Conservation (phyloP, 73 alveolate species). For the Paramecium sexaurelia region DNA sequence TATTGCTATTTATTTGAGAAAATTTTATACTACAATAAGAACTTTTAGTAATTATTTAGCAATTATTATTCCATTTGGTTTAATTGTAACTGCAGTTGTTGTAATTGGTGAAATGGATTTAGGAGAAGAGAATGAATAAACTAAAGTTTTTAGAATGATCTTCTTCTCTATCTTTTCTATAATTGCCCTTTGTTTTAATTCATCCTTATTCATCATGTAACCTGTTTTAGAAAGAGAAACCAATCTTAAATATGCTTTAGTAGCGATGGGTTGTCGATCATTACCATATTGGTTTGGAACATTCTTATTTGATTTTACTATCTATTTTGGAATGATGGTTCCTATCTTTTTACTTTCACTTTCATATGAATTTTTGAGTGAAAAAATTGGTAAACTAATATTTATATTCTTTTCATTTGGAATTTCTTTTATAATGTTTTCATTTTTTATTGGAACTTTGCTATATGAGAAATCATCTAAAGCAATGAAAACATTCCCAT, state of each 20-base stretch:
- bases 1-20: slow-evolving; percentile 45
- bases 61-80: slow-evolving; percentile 28
- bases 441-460: not conserved
- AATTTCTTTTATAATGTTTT: not conserved
- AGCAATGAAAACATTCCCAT: slow-evolving; percentile 60
- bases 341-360: not conserved
- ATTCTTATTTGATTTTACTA: slow-evolving; percentile 36
- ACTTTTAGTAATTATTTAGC: slow-evolving; percentile 48
- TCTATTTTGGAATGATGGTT: slow-evolving; percentile 11
- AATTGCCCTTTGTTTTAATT: slow-evolving; percentile 57
- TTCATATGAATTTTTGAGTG: not conserved
- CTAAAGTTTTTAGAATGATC: slow-evolving; percentile 22
- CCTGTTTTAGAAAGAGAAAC: slow-evolving; percentile 69
- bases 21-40: slow-evolving; percentile 61
- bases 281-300: slow-evolving; percentile 70
- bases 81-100: slow-evolving; percentile 36
- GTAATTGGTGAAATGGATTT: slow-evolving; percentile 45
- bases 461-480: not conserved
- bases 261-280: slow-evolving; percentile 68
- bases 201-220: slow-evolving; percentile 27
- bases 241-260: slow-evolving; percentile 57
- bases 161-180: slow-evolving; percentile 43
- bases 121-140: not conserved
- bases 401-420: slow-evolving; percentile 41
- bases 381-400: not conserved